These are phyloP conservation scores for Wallacemonas sp. DNA, from an alignment of 208 protist species.

Conservation along the genomic window DNA sequence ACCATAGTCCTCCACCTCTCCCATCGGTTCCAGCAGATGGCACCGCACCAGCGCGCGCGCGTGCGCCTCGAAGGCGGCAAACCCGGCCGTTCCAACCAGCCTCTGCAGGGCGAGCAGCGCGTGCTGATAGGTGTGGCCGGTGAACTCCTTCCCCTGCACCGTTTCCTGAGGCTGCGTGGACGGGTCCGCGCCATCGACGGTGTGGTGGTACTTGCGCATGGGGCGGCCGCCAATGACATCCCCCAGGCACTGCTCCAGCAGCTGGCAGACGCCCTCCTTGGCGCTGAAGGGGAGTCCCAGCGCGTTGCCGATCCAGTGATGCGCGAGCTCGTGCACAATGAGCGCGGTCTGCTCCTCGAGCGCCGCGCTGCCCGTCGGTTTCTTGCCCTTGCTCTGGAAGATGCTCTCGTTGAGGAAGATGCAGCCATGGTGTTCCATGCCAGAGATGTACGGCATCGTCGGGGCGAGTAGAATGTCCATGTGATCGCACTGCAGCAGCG, in stretches of 20 bases:
- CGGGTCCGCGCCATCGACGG: neutral
- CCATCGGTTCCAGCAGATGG: conserved; percentile 24
- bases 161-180: conserved; percentile 20
- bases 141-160: conserved; percentile 75
- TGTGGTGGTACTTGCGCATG: conserved; percentile 15
- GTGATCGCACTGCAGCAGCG: conserved; percentile 43
- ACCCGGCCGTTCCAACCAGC: conserved; percentile 37
- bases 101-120: conserved; percentile 41
- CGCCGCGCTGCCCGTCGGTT: conserved; percentile 10
- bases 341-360: conserved; percentile 50
- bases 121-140: conserved; percentile 60
- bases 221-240: conserved; percentile 26
- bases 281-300: conserved; percentile 80
- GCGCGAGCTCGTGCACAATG: conserved; percentile 84
- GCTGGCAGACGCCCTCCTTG: conserved; percentile 87
- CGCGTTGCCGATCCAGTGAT: conserved; percentile 88
- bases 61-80: conserved; percentile 32
- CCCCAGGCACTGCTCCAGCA: conserved; percentile 72
- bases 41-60: conserved; percentile 33
- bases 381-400: conserved; percentile 24
- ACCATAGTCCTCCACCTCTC: conserved; percentile 21
- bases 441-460: conserved; percentile 80
- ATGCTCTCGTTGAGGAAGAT: conserved; percentile 83
- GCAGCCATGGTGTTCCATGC: conserved; percentile 89
- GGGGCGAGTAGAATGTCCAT: conserved; percentile 65